Base-by-base conservation (phyloP, 768 basidiomycete genomes). In the Lentinula sp. region DNA sequence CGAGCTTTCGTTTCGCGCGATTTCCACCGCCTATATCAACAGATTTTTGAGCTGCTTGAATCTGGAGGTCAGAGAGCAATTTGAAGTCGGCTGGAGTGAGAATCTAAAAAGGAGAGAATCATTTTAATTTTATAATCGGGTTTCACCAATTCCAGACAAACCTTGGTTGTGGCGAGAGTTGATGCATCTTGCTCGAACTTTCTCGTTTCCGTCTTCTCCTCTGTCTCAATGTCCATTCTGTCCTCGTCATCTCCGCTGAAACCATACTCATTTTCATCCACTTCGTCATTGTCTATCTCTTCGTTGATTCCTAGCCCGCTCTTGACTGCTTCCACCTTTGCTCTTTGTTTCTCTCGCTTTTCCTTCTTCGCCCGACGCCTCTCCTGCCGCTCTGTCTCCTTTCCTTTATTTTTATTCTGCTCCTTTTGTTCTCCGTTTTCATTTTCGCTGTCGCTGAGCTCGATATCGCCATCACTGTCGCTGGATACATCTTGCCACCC, bases 61-160 rank as follows among this genome's bases (percentile, higher is more conserved):
- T 81, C 2, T 89, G 87, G 18, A 98, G 85, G 66, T 97, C 93
- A 68, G 92, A 91, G 57, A 98, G 80, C 56, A 97, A 73, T 0
- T 91, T 91, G 70, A 98, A 99, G 72, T 99, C 97, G 35, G 95
- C 95, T 0, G 97, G 97, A 0, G 97, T 98, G 46, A 98, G 84
- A 67, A 99, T 98, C 94, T 97, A 65, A 23, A 39, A 28, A 28
- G 28, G 28, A 28, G 12, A 45, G n/a, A 9, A 33, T 18, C 52
- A 10, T 33, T 28, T 28, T 3, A 28, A 35, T 33, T 15, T 33
- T 33, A 45, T 28, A 45, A 23, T 42, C 37, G 10, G 43, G 18
- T 41, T 4, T 23, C 4, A 48, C 46, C 6, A 48, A 20, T 23
- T 2, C 42, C 35, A 51, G n/a, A 57, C 61, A 67, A 60, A 89